phyloP scores from a whole-genome alignment of 2,329 filamentous ascomycete species.

The Apiospora phragmitis region DNA sequence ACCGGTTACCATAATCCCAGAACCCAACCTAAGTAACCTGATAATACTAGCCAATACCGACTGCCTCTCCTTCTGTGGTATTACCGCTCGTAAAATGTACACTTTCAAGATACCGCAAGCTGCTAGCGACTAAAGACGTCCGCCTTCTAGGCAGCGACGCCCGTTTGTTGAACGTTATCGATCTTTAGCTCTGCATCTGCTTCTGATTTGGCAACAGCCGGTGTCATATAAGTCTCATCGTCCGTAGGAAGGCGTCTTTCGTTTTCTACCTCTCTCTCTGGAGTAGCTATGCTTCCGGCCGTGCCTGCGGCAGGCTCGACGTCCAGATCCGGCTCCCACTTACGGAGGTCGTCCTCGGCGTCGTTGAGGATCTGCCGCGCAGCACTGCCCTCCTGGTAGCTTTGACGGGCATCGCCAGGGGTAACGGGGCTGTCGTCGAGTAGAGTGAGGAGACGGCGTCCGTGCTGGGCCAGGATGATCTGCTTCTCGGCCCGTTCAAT shows the following conservation, averaged over 20 bases:
- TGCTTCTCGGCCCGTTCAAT: constrained; percentile 98
- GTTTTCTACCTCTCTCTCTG: not conserved
- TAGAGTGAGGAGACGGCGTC: constrained; percentile 78
- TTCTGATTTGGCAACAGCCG: not conserved
- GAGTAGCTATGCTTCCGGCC: not conserved
- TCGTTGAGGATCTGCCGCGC: constrained; percentile 88
- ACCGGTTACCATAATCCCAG: not conserved
- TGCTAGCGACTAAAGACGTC: not conserved
- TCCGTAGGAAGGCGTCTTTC: not conserved
- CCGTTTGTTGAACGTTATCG: not conserved
- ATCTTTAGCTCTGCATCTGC: not conserved
- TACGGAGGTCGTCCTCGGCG: constrained; percentile 82
- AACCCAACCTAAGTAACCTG: not conserved
- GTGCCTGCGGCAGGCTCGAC: constrained; percentile 20
- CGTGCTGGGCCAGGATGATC: constrained; percentile 88
- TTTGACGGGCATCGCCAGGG: constrained; percentile 74
- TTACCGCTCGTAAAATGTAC: not conserved
- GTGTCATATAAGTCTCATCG: not conserved
- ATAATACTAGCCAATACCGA: not conserved
- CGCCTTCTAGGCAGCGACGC: not conserved
- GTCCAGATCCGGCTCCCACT: constrained; percentile 61
- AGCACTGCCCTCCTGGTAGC: constrained; percentile 65
- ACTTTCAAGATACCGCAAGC: not conserved
- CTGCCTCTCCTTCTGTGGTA: not conserved
- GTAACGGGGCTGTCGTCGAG: constrained; percentile 89